Conservation (phyloP, 2,329 filamentous ascomycete genomes). For the Sclerotinia minor region DNA sequence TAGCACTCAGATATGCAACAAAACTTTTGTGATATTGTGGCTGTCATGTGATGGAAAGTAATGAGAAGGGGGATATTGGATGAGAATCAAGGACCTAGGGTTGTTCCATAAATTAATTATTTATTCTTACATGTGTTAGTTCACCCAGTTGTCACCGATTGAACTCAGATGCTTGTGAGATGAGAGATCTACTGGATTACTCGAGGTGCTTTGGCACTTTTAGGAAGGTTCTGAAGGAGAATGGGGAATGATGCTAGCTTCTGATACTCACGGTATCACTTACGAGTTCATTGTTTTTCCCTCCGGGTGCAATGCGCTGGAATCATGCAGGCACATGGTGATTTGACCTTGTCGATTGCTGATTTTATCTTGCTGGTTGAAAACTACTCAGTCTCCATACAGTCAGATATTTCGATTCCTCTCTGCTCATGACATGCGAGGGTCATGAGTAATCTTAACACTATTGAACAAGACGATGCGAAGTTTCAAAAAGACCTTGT, state of each 20-base stretch:
- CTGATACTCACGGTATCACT: neutral
- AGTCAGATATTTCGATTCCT: no score
- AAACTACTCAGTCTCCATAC: neutral
- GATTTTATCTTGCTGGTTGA: no score
- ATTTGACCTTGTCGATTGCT: neutral
- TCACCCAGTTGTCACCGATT: no score
- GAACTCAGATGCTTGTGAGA: neutral
- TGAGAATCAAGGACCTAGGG: neutral
- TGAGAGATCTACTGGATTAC: neutral
- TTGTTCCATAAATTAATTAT: no score
- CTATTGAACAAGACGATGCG: neutral
- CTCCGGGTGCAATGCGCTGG: neutral
- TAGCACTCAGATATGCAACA: neutral
- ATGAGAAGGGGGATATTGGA: neutral
- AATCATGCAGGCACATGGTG: neutral
- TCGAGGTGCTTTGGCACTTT: neutral
- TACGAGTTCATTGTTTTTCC: neutral
- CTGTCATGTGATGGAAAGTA: neutral
- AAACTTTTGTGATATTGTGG: neutral
- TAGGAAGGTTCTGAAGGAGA: neutral
- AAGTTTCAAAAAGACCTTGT: neutral
- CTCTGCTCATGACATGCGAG: neutral
- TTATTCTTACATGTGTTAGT: neutral
- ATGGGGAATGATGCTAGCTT: neutral
- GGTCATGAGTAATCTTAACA: neutral